Evolutionary conservation across 495 filamentous ascomycete species (phyloP).

Genomic region (Filosporella fistucella): DNA sequence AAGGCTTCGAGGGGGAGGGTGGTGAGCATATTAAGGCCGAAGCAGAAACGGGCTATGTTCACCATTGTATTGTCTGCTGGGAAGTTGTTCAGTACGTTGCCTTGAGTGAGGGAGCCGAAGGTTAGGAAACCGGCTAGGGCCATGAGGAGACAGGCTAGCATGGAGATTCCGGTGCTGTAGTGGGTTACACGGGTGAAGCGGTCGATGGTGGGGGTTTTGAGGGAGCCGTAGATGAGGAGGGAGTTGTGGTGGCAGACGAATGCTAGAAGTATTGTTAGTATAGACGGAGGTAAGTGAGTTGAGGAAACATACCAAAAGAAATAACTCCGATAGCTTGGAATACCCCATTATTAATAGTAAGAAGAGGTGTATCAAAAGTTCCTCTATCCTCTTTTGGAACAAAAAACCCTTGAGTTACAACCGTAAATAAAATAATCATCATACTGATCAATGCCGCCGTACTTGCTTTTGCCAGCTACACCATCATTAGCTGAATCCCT

Average conservation of each 20-base stretch:
- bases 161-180: constrained; percentile 82
- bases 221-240: constrained; percentile 92
- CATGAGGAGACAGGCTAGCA: constrained; percentile 84
- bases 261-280: constrained; percentile 40
- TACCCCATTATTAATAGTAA: constrained; percentile 77
- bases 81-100: constrained; percentile 98
- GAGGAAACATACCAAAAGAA: constrained; percentile 69
- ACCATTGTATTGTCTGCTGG: constrained; percentile 83
- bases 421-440: constrained; percentile 79
- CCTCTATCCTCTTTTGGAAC: constrained; percentile 69
- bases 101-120: constrained; percentile 86
- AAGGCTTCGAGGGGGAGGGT: constrained; percentile 95
- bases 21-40: constrained; percentile 97
- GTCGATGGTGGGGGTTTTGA: constrained; percentile 90
- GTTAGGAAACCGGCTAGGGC: constrained; percentile 85
- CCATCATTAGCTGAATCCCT: constrained; percentile 25
- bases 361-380: constrained; percentile 53
- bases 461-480: constrained; percentile 91
- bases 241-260: constrained; percentile 96
- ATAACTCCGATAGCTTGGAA: constrained; percentile 97
- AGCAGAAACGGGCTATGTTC: constrained; percentile 90
- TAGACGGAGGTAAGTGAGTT: neutral
- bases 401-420: constrained; percentile 78
- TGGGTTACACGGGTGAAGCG: constrained; percentile 90
- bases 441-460: constrained; percentile 89